A percentile compares a stretch with the other conserved stretches of the same genome.
Evolutionary conservation across 768 basidiomycete species (phyloP).

Genomic region (Rhodotorula taiwanensis): DNA sequence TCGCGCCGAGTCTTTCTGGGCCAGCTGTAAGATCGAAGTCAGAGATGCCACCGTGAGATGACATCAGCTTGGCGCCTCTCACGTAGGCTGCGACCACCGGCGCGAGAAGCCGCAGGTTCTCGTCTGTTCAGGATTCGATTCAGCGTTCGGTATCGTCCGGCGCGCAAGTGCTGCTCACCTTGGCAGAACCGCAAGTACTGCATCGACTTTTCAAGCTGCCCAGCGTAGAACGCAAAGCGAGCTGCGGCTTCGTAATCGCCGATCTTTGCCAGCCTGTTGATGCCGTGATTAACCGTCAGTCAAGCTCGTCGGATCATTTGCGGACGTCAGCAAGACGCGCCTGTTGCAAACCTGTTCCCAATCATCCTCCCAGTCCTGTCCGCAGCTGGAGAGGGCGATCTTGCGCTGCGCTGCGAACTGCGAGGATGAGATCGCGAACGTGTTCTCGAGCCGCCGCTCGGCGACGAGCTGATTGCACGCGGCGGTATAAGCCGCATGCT

Average conservation of each 20-base stretch:
- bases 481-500: slow-evolving; percentile 22
- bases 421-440: slow-evolving; percentile 23
- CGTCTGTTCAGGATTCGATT: slow-evolving; percentile 1
- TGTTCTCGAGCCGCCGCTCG: slow-evolving; percentile 7
- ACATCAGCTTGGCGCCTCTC: not conserved
- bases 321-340: slow-evolving; percentile 1
- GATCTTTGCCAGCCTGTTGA: slow-evolving; percentile 16
- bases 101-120: slow-evolving; percentile 30
- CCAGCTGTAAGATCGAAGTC: not conserved
- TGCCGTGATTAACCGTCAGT: too few relatives aligned
- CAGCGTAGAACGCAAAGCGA: slow-evolving; percentile 34
- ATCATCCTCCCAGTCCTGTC: slow-evolving; percentile 31
- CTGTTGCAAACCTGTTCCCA: slow-evolving; percentile 19
- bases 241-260: slow-evolving; percentile 29
- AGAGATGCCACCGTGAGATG: not conserved
- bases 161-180: not conserved
- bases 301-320: not conserved
- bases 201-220: slow-evolving; percentile 30
- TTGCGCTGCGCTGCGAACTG: slow-evolving; percentile 24
- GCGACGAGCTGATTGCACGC: slow-evolving; percentile 25
- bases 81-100: slow-evolving; percentile 34
- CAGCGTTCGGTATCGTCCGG: too few relatives aligned
- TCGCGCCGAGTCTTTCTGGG: slow-evolving; percentile 3
- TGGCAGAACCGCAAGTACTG: slow-evolving; percentile 21
- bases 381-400: slow-evolving; percentile 30